Percentiles rank a stretch among this genome's conserved stretches.
Conservation (phyloP, 306 rosid species). For the Prosopis cineraria region DNA sequence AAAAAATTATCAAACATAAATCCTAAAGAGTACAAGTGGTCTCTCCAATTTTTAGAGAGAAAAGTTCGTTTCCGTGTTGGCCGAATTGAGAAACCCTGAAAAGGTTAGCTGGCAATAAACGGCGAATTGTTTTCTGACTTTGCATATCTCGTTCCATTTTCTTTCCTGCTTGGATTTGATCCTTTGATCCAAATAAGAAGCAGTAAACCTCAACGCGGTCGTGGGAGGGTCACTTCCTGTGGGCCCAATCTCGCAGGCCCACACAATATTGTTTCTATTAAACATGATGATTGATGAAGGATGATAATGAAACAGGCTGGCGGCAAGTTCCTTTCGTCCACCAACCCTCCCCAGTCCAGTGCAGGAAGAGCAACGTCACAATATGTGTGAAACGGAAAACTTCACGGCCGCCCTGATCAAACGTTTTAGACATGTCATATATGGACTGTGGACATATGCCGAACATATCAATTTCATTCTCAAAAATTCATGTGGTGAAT, state of each 20-base stretch:
- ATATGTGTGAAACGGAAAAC: background rate
- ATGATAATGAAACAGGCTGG: background rate
- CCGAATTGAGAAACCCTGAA: too few relatives aligned
- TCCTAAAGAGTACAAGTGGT: too few relatives aligned
- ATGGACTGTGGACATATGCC: background rate
- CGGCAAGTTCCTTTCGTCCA: conserved; percentile 20
- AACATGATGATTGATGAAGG: too few relatives aligned
- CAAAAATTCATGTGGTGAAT: too few relatives aligned
- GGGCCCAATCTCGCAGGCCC: background rate
- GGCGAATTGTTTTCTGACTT: too few relatives aligned
- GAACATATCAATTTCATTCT: background rate
- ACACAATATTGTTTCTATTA: background rate
- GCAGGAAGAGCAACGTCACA: background rate
- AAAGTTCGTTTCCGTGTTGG: too few relatives aligned
- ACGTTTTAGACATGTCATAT: background rate
- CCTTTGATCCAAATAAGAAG: background rate
- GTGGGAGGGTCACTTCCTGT: background rate
- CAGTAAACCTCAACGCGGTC: background rate
- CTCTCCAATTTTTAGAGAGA: too few relatives aligned
- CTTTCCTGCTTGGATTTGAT: background rate
- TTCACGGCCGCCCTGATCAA: background rate
- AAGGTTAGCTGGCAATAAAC: too few relatives aligned
- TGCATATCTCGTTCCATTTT: background rate
- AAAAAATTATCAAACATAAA: too few relatives aligned
- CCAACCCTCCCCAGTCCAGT: background rate